Percentiles rank a stretch among this genome's conserved stretches.
Conservation (phyloP, 306 rosid genomes). For the Sicyos baderoa region DNA sequence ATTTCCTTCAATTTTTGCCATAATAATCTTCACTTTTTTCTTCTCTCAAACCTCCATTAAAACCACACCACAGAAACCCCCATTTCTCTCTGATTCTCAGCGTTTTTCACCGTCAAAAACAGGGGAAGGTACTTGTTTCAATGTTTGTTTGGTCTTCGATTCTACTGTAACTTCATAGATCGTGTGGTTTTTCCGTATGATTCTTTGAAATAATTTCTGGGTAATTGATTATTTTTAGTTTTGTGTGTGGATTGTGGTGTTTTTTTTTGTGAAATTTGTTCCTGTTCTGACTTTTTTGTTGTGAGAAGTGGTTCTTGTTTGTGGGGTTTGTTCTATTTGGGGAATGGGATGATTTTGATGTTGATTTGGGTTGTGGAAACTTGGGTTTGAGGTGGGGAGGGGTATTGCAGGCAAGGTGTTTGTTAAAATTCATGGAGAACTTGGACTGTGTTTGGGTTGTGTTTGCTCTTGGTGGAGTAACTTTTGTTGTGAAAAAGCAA, state of each 20-base stretch:
- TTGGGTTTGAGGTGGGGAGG: slow-evolving; percentile 44
- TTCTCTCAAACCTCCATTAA: neutral
- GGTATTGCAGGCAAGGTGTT: slow-evolving; percentile 38
- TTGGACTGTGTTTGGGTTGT: slow-evolving; percentile 68
- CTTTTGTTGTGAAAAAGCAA: slow-evolving; percentile 35
- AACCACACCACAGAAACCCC: neutral
- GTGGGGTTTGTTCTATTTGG: slow-evolving; percentile 41
- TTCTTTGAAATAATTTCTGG: neutral
- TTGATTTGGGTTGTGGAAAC: slow-evolving; percentile 57
- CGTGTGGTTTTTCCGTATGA: neutral
- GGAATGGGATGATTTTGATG: slow-evolving; percentile 45
- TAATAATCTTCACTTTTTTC: neutral
- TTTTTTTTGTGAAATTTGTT: neutral
- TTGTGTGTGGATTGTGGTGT: neutral
- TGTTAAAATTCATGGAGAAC: slow-evolving; percentile 47
- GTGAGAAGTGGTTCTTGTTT: slow-evolving; percentile 32
- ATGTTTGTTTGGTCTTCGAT: neutral
- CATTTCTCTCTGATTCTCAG: neutral
- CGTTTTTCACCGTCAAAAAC: neutral
- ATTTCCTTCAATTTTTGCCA: neutral
- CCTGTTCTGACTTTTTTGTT: slow-evolving; percentile 18
- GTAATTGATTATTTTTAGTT: neutral
- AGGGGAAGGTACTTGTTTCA: slow-evolving; percentile 7
- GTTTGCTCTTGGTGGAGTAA: slow-evolving; percentile 76
- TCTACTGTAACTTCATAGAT: neutral